Evolutionary conservation across 148 eudicot genomes (phyloP), one percentile per base, ranked within the genome.

Genomic region (Mesembryanthemum crystallinum): DNA sequence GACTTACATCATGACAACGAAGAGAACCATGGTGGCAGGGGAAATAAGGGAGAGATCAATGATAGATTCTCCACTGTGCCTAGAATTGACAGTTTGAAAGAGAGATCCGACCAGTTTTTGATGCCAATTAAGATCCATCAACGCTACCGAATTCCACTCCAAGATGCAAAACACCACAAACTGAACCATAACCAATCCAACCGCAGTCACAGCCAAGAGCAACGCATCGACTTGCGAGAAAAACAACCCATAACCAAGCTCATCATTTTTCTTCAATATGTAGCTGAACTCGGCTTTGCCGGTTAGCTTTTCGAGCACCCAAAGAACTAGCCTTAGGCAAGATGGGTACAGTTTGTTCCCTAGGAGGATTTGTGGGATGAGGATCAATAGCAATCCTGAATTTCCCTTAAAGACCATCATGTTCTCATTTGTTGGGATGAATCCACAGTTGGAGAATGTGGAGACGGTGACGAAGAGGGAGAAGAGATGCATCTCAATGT

Each of bases 1-100:
- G 45, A 84, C 94, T 86, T 59, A 90, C 94, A 90, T 90, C 88
- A 90, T 82, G 25, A 84, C 74, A n/a, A 81, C 75, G 75, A 90
- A 85, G 14, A 90, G 72, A 20, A 83, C 89, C 77, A 90, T 62
- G 24, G 85, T 81, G 49, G 88, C 87, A 0, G 85, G 69, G 20
- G 92, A 81, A 63, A 90, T 35, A 12, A 73, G 58, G 10, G 94
- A 85, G 28, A 90, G 52, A 79, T 88, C 90, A 64, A 90, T 78
- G 24, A 90, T 72, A 12, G 86, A 76, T 79, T 88, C 91, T 3
- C 94, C 94, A 4, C 82, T 67, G 73, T 88, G 88, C 30, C 94
- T 82, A 18, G 87, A 59, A 77, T 81, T 90, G 1, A 73, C 77
- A 1, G 81, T 29, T 43, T 82, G 86, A 76, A 90, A 90, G 55